A percentile compares a stretch with the other conserved stretches of the same genome.
These are phyloP conservation scores for Lotus japonicus DNA, from an alignment of 306 rosid species.

Conservation along the genomic window DNA sequence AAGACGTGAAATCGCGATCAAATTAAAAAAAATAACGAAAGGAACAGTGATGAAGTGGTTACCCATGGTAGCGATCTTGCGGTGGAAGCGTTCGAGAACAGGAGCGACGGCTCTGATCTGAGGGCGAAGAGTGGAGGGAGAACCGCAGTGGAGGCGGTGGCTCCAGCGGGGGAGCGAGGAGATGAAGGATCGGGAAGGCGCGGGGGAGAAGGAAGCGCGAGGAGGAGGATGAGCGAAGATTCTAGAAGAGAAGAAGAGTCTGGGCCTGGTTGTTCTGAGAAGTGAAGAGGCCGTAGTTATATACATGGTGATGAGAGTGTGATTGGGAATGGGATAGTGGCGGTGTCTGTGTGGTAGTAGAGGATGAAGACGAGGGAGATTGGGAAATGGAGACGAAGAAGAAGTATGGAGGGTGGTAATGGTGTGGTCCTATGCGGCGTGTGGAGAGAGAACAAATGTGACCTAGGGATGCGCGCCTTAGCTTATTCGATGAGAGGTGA, in stretches of 20 bases:
- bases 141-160: conserved; percentile 51
- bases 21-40: neutral
- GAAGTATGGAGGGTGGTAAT: neutral
- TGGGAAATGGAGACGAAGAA: neutral
- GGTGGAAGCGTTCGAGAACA: conserved; percentile 47
- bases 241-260: conserved; percentile 32
- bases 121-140: conserved; percentile 41
- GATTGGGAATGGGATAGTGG: neutral
- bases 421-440: neutral
- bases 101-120: conserved; percentile 66
- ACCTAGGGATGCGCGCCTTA: conserved; percentile 46
- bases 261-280: conserved; percentile 53
- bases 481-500: no score
- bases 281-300: conserved; percentile 45
- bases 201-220: conserved; percentile 17
- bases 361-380: neutral
- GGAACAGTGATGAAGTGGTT: neutral
- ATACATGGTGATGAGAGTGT: conserved; percentile 49
- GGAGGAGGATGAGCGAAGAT: conserved; percentile 22
- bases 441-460: conserved; percentile 18
- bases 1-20: no score
- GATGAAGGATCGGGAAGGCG: conserved; percentile 18
- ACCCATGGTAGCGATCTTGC: conserved; percentile 71
- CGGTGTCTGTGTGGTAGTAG: neutral
- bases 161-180: conserved; percentile 44